These are phyloP conservation scores for Papiliotrema nemorosa DNA, from an alignment of 1,284 basidiomycete species.

Conservation along the genomic window DNA sequence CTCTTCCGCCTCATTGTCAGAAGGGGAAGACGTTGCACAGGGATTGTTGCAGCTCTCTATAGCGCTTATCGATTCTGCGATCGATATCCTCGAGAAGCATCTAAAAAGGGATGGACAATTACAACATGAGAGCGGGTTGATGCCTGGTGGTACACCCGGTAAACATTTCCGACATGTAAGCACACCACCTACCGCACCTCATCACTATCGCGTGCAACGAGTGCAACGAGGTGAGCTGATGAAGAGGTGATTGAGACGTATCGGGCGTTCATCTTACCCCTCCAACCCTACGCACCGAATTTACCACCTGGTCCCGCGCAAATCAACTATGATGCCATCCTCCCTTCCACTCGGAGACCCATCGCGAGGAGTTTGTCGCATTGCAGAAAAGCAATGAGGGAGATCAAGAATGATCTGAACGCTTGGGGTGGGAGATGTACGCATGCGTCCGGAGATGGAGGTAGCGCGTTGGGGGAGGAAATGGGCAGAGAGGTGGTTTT, in stretches of 20 bases:
- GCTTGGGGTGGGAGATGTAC: constrained; percentile 15
- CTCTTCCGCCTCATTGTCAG: no score
- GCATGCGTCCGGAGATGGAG: no score
- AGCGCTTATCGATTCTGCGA: constrained; percentile 31
- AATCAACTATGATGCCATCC: constrained; percentile 42
- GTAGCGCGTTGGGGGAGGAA: constrained; percentile 18
- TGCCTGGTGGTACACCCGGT: constrained; percentile 42
- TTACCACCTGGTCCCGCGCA: constrained; percentile 6
- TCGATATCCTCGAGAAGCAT: constrained; percentile 29
- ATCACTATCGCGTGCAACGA: no score
- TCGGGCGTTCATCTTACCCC: constrained; percentile 31
- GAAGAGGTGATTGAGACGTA: constrained; percentile 39
- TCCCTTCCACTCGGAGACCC: constrained; percentile 19
- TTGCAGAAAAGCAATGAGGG: constrained; percentile 23
- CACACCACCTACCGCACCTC: background rate
- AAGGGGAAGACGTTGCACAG: constrained; percentile 22
- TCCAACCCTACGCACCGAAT: constrained; percentile 5
- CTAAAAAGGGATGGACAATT: constrained; percentile 31
- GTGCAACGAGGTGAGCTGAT: background rate
- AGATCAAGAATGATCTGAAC: constrained; percentile 24
- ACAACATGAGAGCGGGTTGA: constrained; percentile 25
- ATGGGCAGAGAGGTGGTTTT: constrained; percentile 28
- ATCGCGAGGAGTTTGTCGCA: constrained; percentile 26
- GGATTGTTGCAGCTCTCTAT: constrained; percentile 36
- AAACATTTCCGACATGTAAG: constrained; percentile 46